A percentile compares a stretch with the other conserved stretches of the same genome.
phyloP scores from a whole-genome alignment of 495 filamentous ascomycete genomes.

The Hyaloscypha variabilis region DNA sequence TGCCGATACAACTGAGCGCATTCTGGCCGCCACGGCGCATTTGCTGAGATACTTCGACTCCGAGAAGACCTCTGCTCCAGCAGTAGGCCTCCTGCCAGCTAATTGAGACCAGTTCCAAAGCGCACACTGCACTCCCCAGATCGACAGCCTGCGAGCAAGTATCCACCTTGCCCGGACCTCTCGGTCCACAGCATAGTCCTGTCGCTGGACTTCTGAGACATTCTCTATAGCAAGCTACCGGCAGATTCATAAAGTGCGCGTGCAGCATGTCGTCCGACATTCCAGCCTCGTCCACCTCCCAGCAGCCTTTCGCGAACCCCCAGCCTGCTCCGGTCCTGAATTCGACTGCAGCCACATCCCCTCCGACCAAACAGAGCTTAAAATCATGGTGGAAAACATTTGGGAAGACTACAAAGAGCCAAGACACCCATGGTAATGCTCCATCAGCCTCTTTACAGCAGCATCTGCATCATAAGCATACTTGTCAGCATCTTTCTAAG shows the following conservation, averaged over 20 bases:
- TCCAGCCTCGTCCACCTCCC: conserved; percentile 27
- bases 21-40: not conserved
- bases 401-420: conserved; percentile 43
- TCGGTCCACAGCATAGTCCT: conserved; percentile 17
- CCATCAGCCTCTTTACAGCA: not conserved
- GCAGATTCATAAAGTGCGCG: not conserved
- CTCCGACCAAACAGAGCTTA: conserved; percentile 73
- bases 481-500: not conserved
- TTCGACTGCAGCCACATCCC: conserved; percentile 48
- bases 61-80: not conserved
- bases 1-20: not conserved
- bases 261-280: conserved; percentile 24
- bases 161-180: conserved; percentile 11
- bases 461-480: too few species aligned
- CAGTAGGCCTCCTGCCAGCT: not conserved
- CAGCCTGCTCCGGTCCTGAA: conserved; percentile 29
- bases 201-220: not conserved
- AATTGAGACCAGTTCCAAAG: not conserved
- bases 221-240: conserved; percentile 8
- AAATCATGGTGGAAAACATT: conserved; percentile 94
- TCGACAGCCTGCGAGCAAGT: conserved; percentile 12
- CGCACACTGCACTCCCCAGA: not conserved
- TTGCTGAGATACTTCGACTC: not conserved
- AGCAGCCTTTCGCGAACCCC: conserved; percentile 28
- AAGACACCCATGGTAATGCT: conserved; percentile 30